These are phyloP conservation scores for Hypoxylon fuscum DNA, from an alignment of 495 filamentous ascomycete species.

Conservation along the genomic window DNA sequence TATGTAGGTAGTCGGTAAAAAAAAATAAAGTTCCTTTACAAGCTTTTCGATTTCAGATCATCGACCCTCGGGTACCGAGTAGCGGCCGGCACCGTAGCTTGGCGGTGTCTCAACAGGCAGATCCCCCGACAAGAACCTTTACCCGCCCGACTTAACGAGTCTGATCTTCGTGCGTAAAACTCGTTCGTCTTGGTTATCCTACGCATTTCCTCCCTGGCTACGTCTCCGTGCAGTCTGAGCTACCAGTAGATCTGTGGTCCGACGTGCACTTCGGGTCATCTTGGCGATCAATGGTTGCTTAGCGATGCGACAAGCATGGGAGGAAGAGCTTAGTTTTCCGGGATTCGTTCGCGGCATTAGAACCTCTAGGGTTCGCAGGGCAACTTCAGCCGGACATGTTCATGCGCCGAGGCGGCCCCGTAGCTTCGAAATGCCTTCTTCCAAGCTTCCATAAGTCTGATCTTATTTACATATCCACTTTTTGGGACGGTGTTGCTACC, in stretches of 20 bases:
- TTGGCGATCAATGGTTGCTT: too few relatives aligned
- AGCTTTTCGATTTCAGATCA: constrained; percentile 10
- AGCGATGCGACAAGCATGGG: constrained; percentile 8
- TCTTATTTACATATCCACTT: constrained; percentile 16
- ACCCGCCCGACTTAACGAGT: constrained; percentile 30
- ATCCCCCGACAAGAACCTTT: constrained; percentile 26
- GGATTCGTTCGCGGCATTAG: constrained; percentile 5
- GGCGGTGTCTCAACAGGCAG: constrained; percentile 35
- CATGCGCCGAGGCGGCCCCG: constrained; percentile 29
- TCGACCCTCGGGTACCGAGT: not conserved
- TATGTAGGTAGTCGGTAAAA: not conserved
- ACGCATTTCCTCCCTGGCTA: constrained; percentile 1
- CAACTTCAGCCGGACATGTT: constrained; percentile 27
- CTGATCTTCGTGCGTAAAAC: constrained; percentile 39
- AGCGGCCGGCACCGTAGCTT: constrained; percentile 13
- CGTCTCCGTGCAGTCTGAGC: constrained; percentile 24
- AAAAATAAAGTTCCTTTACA: constrained; percentile 4
- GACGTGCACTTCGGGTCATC: constrained; percentile 16
- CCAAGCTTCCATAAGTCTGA: constrained; percentile 24
- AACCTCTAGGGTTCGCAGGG: not conserved
- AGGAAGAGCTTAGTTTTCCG: constrained; percentile 3
- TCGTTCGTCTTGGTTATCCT: constrained; percentile 29
- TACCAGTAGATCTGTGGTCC: constrained; percentile 15
- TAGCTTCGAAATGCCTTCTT: constrained; percentile 32
- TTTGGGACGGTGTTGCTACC: not conserved